phyloP scores from a whole-genome alignment of 179 eudicot species.

The Camellia oleifera region DNA sequence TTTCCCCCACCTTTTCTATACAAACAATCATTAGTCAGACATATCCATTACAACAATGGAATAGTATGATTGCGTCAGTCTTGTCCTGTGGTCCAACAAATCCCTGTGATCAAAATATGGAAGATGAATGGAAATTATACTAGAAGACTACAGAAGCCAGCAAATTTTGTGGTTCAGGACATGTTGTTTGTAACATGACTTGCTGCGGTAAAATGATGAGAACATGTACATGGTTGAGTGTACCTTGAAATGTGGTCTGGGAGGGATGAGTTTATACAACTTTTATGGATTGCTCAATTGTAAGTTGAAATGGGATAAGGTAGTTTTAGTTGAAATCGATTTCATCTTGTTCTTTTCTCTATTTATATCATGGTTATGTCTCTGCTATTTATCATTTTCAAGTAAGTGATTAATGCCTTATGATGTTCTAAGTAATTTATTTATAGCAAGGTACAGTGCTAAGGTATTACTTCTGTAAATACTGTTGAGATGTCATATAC shows the following conservation, averaged over 20 bases:
- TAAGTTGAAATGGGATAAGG: not conserved
- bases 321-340: not conserved
- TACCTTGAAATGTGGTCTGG: not conserved
- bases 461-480: not conserved
- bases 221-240: not conserved
- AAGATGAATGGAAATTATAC: not conserved
- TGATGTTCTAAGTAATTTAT: not conserved
- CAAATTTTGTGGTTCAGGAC: not conserved
- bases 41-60: not conserved
- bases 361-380: not conserved
- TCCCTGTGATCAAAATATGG: not conserved
- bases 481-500: no score
- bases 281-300: not conserved
- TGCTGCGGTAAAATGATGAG: not conserved
- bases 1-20: not conserved
- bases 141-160: not conserved
- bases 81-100: not conserved
- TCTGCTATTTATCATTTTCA: constrained; percentile 1
- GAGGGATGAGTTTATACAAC: not conserved
- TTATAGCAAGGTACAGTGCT: not conserved
- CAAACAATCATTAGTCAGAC: not conserved
- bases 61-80: not conserved
- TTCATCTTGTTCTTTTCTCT: not conserved
- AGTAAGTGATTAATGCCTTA: not conserved
- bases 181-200: not conserved